phyloP scores from a whole-genome alignment of 78 protist species.

The Tieghemostelium lacteum region DNA sequence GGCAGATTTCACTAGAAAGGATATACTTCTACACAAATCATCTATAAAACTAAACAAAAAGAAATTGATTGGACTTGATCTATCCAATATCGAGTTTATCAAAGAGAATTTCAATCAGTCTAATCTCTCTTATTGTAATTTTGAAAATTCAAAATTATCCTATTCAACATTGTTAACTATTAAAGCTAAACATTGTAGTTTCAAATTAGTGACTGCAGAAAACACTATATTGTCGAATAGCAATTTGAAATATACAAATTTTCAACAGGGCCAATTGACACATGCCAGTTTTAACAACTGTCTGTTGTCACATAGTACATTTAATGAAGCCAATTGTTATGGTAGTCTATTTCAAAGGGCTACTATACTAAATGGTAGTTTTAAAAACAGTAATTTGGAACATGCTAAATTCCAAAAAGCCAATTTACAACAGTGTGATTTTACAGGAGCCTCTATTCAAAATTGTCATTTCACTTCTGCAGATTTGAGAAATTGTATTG shows the following conservation, averaged over 20 bases:
- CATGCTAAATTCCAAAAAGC: conserved; percentile 76
- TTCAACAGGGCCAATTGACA: background rate
- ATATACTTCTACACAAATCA: conserved; percentile 9
- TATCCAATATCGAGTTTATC: conserved; percentile 36
- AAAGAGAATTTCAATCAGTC: conserved; percentile 27
- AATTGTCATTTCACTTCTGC: conserved; percentile 53
- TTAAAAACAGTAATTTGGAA: conserved; percentile 28
- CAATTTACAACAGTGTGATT: conserved; percentile 28
- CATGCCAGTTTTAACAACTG: conserved; percentile 65
- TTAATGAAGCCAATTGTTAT: conserved; percentile 12
- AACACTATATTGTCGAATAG: conserved; percentile 20
- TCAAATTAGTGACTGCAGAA: background rate
- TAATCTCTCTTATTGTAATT: conserved; percentile 15
- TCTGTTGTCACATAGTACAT: background rate
- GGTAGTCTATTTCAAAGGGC: conserved; percentile 67
- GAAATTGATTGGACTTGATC: conserved; percentile 25
- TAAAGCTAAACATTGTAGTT: background rate
- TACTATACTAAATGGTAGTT: conserved; percentile 9
- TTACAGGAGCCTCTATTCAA: conserved; percentile 23
- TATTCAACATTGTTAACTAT: conserved; percentile 35
- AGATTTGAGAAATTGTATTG: conserved; percentile 19
- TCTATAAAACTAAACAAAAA: conserved; percentile 7
- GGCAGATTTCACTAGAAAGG: conserved; percentile 51
- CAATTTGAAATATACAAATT: background rate
- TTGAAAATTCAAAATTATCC: conserved; percentile 1